phyloP scores from a whole-genome alignment of 2,329 filamentous ascomycete species.

The Macrophomina phaseolina region DNA sequence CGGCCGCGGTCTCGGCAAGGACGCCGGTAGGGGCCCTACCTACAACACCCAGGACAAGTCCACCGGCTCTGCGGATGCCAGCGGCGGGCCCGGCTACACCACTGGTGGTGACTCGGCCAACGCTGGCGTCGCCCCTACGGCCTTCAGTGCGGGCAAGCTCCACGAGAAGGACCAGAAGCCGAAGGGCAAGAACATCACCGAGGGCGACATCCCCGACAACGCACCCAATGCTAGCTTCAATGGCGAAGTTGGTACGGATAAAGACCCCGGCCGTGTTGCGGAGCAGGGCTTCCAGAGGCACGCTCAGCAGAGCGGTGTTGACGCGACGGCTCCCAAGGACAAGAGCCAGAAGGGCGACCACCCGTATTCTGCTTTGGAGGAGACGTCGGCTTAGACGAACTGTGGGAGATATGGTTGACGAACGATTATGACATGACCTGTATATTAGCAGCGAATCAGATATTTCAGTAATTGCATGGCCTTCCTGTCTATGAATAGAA shows the following conservation, averaged over 20 bases:
- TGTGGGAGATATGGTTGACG: constrained; percentile 1
- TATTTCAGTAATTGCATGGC: neutral
- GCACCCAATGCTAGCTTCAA: constrained; percentile 58
- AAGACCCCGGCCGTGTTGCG: constrained; percentile 61
- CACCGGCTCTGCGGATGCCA: constrained; percentile 46
- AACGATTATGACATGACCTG: constrained; percentile 16
- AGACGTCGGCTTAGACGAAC: constrained; percentile 27
- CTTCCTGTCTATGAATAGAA: constrained; percentile 7
- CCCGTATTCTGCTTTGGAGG: constrained; percentile 29
- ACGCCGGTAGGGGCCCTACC: constrained; percentile 43
- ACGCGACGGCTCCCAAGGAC: constrained; percentile 30
- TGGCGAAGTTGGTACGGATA: constrained; percentile 58
- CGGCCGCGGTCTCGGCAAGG: constrained; percentile 44
- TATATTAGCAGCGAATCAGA: neutral
- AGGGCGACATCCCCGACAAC: constrained; percentile 53
- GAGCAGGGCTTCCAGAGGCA: constrained; percentile 44
- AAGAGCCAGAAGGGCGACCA: constrained; percentile 23
- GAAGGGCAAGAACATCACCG: constrained; percentile 58
- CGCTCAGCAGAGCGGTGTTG: constrained; percentile 41
- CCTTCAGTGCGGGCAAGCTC: constrained; percentile 41
- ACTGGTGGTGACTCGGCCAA: constrained; percentile 29
- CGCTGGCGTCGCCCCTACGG: constrained; percentile 45
- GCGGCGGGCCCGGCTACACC: constrained; percentile 39
- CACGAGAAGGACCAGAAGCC: constrained; percentile 48
- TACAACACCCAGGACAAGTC: constrained; percentile 35